These are phyloP conservation scores for Colletotrichum sp. DNA, from an alignment of 2,329 filamentous ascomycete species.

Conservation along the genomic window DNA sequence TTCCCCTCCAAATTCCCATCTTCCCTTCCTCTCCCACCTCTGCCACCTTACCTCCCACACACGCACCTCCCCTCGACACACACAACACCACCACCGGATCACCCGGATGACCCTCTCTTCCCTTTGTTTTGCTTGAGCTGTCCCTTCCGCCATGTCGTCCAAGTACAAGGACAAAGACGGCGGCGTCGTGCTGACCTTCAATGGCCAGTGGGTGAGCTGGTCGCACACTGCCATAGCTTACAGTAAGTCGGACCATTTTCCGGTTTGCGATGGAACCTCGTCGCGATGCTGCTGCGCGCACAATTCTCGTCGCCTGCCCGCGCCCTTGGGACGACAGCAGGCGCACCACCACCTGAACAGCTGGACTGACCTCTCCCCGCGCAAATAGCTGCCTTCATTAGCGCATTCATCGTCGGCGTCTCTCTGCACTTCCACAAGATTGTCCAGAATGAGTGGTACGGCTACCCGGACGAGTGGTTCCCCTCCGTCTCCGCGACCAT, in stretches of 20 bases:
- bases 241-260: constrained; percentile 51
- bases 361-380: not conserved
- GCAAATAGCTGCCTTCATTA: constrained; percentile 78
- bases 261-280: not conserved
- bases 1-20: not conserved
- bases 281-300: not conserved
- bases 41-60: not conserved
- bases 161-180: constrained; percentile 71
- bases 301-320: not conserved
- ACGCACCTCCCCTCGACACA: not conserved
- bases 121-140: constrained; percentile 11
- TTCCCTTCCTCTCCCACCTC: constrained; percentile 1
- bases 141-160: constrained; percentile 40
- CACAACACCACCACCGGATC: constrained; percentile 28
- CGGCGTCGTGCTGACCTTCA: constrained; percentile 69
- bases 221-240: constrained; percentile 86
- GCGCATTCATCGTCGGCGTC: constrained; percentile 81
- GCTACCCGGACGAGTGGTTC: constrained; percentile 95
- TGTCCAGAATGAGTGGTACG: constrained; percentile 95
- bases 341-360: not conserved
- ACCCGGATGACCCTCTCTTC: constrained; percentile 30
- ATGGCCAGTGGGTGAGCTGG: constrained; percentile 90
- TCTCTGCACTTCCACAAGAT: constrained; percentile 95
- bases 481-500: constrained; percentile 96
- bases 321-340: not conserved